These are phyloP conservation scores for Calocera viscosa DNA, from an alignment of 768 basidiomycete species.

Conservation along the genomic window DNA sequence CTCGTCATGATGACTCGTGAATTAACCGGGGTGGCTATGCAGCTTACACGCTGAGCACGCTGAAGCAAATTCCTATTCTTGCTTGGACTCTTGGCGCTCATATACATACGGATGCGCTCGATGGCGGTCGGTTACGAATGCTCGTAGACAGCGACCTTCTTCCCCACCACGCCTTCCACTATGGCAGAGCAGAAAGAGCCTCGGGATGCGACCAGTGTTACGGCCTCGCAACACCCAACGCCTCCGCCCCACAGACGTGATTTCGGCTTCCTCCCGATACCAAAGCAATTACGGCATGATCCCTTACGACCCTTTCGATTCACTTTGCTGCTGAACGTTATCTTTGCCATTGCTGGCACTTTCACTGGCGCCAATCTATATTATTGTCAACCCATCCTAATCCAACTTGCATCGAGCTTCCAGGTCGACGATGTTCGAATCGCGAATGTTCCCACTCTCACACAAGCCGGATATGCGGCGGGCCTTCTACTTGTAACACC, in stretches of 20 bases:
- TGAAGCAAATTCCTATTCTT: too few species aligned
- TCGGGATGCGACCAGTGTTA: neutral
- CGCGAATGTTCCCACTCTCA: constrained; percentile 25
- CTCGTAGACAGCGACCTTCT: too few species aligned
- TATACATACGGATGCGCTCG: too few species aligned
- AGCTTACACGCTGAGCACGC: too few species aligned
- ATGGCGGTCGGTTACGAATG: too few species aligned
- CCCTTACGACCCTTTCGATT: constrained; percentile 17
- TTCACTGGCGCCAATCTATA: constrained; percentile 22
- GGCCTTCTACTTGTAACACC: constrained; percentile 69
- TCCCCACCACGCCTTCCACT: too few species aligned
- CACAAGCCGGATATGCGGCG: constrained; percentile 40
- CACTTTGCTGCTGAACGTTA: constrained; percentile 18
- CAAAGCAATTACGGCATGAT: constrained; percentile 20
- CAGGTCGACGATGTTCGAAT: constrained; percentile 21
- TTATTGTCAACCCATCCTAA: constrained; percentile 19
- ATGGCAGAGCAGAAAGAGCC: too few species aligned
- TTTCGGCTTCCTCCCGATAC: constrained; percentile 30
- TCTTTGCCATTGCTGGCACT: constrained; percentile 25
- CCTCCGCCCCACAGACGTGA: constrained; percentile 14
- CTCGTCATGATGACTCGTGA: too few species aligned
- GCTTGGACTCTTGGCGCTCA: too few species aligned
- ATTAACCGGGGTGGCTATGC: too few species aligned
- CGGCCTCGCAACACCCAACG: too few species aligned
- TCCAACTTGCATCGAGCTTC: constrained; percentile 24